Percentiles rank a stretch among this genome's conserved stretches.
Evolutionary conservation across 352 stramenopile species (phyloP).

Genomic region (Thalassiosira hispida): DNA sequence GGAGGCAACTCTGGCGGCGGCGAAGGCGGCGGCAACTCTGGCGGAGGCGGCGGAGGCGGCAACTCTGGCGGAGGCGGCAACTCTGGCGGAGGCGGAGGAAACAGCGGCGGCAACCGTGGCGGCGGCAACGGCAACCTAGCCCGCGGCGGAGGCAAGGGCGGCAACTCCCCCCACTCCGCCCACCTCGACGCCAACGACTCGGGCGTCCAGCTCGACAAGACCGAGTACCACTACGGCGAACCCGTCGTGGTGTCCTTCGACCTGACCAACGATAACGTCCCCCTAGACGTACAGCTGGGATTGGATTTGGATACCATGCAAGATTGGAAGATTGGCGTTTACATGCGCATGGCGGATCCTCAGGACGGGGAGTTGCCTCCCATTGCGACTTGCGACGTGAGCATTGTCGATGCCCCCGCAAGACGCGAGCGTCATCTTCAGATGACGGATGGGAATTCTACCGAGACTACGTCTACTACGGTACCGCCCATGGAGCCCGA

Average conservation of each 20-base stretch:
- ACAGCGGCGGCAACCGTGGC: background rate
- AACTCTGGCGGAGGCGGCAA: background rate
- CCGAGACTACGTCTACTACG: too few species aligned
- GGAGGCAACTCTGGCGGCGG: background rate
- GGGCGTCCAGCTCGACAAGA: background rate
- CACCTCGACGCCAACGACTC: constrained; percentile 14
- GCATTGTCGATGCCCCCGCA: background rate
- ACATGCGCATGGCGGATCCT: constrained; percentile 33
- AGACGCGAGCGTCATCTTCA: too few species aligned
- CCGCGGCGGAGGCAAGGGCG: background rate
- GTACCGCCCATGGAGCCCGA: background rate
- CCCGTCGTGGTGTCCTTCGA: background rate
- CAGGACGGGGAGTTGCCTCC: constrained; percentile 6
- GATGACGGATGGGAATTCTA: too few species aligned
- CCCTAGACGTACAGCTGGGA: background rate
- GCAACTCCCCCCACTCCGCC: too few species aligned
- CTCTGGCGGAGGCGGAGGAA: background rate
- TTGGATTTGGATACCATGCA: constrained; percentile 9
- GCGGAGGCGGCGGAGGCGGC: background rate
- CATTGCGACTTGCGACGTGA: background rate
- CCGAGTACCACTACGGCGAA: background rate
- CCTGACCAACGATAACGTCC: background rate
- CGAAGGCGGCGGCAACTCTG: background rate
- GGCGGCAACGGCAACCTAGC: background rate
- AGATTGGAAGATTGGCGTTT: constrained; percentile 23